These are phyloP conservation scores for Tetrapisispora namnaoensis DNA, from an alignment of 805 yeast species.

Conservation along the genomic window DNA sequence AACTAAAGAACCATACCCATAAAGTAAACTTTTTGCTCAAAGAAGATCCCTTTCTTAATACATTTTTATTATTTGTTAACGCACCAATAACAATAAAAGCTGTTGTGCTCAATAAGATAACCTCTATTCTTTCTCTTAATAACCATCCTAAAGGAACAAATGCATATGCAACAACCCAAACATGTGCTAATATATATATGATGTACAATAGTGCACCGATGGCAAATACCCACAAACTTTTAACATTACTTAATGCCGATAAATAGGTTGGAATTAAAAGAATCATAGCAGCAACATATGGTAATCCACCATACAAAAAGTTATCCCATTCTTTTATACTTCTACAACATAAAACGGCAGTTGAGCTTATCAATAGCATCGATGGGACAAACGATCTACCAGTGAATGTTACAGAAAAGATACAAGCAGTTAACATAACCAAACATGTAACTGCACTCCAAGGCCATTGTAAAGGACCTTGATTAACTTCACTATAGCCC, in stretches of 20 bases:
- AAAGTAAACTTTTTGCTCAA: conserved; percentile 10
- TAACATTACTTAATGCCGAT: conserved; percentile 44
- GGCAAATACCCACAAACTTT: conserved; percentile 46
- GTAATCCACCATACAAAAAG: conserved; percentile 53
- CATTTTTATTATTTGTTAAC: conserved; percentile 6
- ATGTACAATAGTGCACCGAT: conserved; percentile 41
- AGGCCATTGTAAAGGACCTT: conserved; percentile 66
- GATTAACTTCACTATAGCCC: conserved; percentile 82
- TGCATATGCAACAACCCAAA: conserved; percentile 97
- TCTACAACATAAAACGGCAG: conserved; percentile 16
- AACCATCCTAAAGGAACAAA: conserved; percentile 92
- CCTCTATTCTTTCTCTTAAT: conserved; percentile 80
- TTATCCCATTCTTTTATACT: conserved; percentile 23
- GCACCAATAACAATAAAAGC: conserved; percentile 45
- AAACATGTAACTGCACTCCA: conserved; percentile 55
- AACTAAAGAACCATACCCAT: conserved; percentile 10
- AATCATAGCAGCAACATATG: conserved; percentile 51
- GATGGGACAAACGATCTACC: conserved; percentile 20
- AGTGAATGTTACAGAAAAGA: conserved; percentile 16
- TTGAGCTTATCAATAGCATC: conserved; percentile 22
- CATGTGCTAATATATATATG: conserved; percentile 64
- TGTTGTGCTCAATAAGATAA: conserved; percentile 53
- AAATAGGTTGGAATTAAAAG: conserved; percentile 59
- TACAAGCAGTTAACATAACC: conserved; percentile 49
- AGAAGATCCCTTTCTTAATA: conserved; percentile 1